Evolutionary conservation across 1,139 yeast genomes (phyloP), one percentile per base, ranked within the genome.

Genomic region (Martiniozyma asiatica): DNA sequence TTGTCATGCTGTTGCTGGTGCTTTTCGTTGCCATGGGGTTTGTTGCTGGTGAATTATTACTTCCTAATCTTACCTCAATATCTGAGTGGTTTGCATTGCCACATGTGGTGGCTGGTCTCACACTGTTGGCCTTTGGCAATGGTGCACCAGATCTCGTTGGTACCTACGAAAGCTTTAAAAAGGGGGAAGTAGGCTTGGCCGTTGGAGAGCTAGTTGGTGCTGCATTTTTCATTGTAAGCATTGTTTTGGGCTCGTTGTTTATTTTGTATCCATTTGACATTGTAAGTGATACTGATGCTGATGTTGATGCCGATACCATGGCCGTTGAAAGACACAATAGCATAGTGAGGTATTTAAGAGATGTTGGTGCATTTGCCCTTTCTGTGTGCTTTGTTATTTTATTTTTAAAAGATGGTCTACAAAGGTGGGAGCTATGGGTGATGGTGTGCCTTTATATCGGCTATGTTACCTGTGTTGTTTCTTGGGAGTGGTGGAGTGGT

Each of bases 81-180:
- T 62, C 76, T 25, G 58, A 57, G 33, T 55, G 55, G 30, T 48
- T 70, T 19, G 50, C 55, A 23, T 49, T 71, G n/a, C 66, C 73
- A 4, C 76, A 71, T 34, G 68, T 67, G 41, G 50, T 72, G 27
- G 70, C 77, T 0, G 79, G 79, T 0, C 53, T 71, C 35, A 71
- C 78, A 0, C 49, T 72, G 22, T 50, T 72, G 38, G 77, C 77
- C 2, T 58, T 71, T 43, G 79, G 78, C 5, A 72, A 72, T 43
- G 73, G 75, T 7, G 58, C 73, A 2, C 75, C 79, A 0, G 79
- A 72, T 48, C 65, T 71, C 6, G 45, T 71, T 30, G 61, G 72
- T 31, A 70, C 74, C 1, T 71, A 61, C 37, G 62, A 63, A 23
- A 74, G 76, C 1, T 61, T 71, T 52, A 52, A 50, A 25, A 44